phyloP scores from a whole-genome alignment of 352 stramenopile species.

The Hyaloperonospora brassicae region DNA sequence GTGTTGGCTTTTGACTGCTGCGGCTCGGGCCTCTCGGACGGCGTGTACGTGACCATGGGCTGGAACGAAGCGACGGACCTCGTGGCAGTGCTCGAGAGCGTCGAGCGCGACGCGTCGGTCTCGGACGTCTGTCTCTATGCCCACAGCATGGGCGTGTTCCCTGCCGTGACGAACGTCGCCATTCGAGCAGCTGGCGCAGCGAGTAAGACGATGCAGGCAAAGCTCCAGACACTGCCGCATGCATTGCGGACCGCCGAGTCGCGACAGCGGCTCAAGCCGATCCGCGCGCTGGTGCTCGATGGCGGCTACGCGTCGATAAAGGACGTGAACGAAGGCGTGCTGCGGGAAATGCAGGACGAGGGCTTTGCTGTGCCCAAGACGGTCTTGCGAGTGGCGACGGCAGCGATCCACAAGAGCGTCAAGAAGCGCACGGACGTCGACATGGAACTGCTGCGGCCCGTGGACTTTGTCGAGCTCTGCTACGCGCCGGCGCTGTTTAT shows the following conservation, averaged over 20 bases:
- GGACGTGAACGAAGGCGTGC: conserved; percentile 53
- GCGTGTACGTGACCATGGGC: conserved; percentile 81
- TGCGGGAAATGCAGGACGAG: conserved; percentile 55
- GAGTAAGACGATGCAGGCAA: conserved; percentile 40
- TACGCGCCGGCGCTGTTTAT: conserved; percentile 69
- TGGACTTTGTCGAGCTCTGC: conserved; percentile 67
- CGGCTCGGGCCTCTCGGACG: conserved; percentile 67
- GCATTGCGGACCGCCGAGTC: conserved; percentile 39
- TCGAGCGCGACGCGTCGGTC: conserved; percentile 45
- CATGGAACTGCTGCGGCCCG: conserved; percentile 50
- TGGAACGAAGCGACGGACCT: conserved; percentile 78
- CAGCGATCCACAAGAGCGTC: conserved; percentile 66
- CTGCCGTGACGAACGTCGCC: conserved; percentile 69
- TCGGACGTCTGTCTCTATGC: conserved; percentile 62
- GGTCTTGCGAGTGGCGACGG: conserved; percentile 58
- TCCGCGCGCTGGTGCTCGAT: conserved; percentile 66
- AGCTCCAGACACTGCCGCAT: conserved; percentile 51
- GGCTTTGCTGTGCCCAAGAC: conserved; percentile 64
- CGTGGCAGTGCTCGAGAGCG: conserved; percentile 51
- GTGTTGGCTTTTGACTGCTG: conserved; percentile 79
- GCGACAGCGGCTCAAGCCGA: conserved; percentile 43
- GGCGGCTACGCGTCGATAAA: conserved; percentile 66
- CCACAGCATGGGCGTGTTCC: conserved; percentile 79
- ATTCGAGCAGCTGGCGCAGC: conserved; percentile 38
- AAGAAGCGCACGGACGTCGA: conserved; percentile 71